Conservation (phyloP, 495 filamentous ascomycete genomes). For the Hypoxylon crocopeplum region DNA sequence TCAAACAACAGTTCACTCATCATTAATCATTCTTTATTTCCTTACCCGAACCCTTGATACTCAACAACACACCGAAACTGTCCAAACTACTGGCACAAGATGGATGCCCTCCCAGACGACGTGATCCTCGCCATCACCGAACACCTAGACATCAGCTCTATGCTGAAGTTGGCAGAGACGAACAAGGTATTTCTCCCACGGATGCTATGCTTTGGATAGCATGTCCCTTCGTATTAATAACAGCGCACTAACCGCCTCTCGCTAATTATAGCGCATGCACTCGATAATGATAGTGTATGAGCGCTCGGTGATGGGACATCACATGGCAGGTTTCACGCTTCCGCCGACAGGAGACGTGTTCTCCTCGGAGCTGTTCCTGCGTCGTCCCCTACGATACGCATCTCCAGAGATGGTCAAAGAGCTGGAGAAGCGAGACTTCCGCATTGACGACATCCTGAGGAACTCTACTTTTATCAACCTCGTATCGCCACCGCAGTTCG, state of each 20-base stretch:
- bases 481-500: not conserved
- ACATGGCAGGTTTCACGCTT: not conserved
- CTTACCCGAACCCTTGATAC: not conserved
- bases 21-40: not conserved
- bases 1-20: not conserved
- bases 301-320: conserved; percentile 25
- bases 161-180: conserved; percentile 21
- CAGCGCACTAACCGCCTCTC: not conserved
- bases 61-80: not conserved
- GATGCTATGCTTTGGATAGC: not conserved
- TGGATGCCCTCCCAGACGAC: conserved; percentile 11
- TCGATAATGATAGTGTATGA: conserved; percentile 26
- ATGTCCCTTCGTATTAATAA: not conserved
- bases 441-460: conserved; percentile 27
- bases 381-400: conserved; percentile 16
- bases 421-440: conserved; percentile 30
- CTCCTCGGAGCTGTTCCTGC: conserved; percentile 25
- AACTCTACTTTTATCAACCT: not conserved
- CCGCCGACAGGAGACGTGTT: conserved; percentile 26
- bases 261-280: not conserved
- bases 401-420: conserved; percentile 36
- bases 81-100: not conserved
- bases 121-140: conserved; percentile 40
- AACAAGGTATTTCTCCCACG: conserved; percentile 16
- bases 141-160: conserved; percentile 25